A percentile compares a stretch with the other conserved stretches of the same genome.
Evolutionary conservation across 352 stramenopile genomes (phyloP).

Genomic region (Globisporangium iwayamae): DNA sequence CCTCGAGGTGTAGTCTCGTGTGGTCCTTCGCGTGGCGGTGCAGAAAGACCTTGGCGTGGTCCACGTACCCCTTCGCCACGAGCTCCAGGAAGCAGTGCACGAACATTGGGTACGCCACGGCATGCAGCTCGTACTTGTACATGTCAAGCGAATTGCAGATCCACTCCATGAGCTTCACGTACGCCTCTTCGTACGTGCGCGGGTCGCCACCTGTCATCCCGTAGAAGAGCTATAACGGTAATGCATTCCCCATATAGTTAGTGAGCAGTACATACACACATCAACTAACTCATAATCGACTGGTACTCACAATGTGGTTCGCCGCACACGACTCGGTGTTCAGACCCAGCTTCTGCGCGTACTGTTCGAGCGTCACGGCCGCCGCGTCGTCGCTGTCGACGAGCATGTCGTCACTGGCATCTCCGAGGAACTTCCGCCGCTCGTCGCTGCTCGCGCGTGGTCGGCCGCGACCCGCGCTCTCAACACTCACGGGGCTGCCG

Average conservation of each 20-base stretch:
- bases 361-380: constrained; percentile 42
- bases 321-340: constrained; percentile 66
- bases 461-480: constrained; percentile 1
- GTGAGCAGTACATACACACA: constrained; percentile 2
- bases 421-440: constrained; percentile 28
- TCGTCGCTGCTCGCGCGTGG: constrained; percentile 3
- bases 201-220: constrained; percentile 59
- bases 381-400: neutral
- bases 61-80: constrained; percentile 54
- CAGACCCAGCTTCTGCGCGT: constrained; percentile 59
- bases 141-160: constrained; percentile 85
- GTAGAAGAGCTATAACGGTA: constrained; percentile 57
- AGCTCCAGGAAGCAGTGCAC: constrained; percentile 83
- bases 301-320: constrained; percentile 62
- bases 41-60: constrained; percentile 57
- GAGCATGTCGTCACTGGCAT: constrained; percentile 11
- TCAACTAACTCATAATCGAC: neutral
- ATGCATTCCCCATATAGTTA: neutral
- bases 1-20: constrained; percentile 60
- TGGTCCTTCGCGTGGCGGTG: constrained; percentile 56
- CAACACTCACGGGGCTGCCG: constrained; percentile 13
- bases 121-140: constrained; percentile 84
- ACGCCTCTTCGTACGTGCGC: constrained; percentile 61
- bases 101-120: constrained; percentile 74
- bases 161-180: constrained; percentile 71